phyloP scores from a whole-genome alignment of 495 filamentous ascomycete species.

The Chaetomium tenue region DNA sequence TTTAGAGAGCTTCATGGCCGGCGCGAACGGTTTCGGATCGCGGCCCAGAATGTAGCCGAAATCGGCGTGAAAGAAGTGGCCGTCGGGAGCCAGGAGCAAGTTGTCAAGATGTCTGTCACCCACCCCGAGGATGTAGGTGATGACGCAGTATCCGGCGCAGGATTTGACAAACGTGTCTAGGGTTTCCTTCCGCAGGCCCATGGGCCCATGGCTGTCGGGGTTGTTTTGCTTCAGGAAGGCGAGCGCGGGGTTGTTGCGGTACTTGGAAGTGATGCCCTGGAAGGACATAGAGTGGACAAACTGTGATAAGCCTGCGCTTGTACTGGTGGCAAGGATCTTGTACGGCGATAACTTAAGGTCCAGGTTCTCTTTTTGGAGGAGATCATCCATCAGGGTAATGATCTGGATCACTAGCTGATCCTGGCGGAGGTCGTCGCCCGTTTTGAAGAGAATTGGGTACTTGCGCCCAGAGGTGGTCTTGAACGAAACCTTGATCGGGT shows the following conservation, averaged over 20 bases:
- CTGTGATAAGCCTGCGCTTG: conserved; percentile 85
- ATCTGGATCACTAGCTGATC: conserved; percentile 98
- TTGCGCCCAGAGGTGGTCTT: conserved; percentile 70
- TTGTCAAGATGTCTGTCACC: conserved; percentile 97
- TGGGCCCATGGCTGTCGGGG: conserved; percentile 75
- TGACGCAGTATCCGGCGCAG: conserved; percentile 97
- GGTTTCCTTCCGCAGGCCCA: conserved; percentile 85
- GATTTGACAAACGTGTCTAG: conserved; percentile 96
- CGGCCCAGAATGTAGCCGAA: conserved; percentile 98
- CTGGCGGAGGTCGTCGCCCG: conserved; percentile 93
- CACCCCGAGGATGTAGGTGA: conserved; percentile 97
- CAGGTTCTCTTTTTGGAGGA: conserved; percentile 93
- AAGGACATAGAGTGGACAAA: conserved; percentile 86
- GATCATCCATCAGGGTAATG: conserved; percentile 95
- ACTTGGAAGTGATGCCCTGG: conserved; percentile 74
- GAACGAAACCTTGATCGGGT: conserved; percentile 87
- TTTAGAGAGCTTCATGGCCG: conserved; percentile 92
- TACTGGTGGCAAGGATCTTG: conserved; percentile 89
- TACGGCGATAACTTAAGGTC: conserved; percentile 95
- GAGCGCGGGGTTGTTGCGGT: conserved; percentile 68
- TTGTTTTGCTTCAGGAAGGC: conserved; percentile 88
- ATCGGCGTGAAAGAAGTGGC: conserved; percentile 97
- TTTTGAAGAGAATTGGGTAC: conserved; percentile 95
- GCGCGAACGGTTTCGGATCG: conserved; percentile 95
- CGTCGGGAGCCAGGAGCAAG: conserved; percentile 83